Conservation (phyloP, 768 basidiomycete species). For the Dioszegia hungarica region DNA sequence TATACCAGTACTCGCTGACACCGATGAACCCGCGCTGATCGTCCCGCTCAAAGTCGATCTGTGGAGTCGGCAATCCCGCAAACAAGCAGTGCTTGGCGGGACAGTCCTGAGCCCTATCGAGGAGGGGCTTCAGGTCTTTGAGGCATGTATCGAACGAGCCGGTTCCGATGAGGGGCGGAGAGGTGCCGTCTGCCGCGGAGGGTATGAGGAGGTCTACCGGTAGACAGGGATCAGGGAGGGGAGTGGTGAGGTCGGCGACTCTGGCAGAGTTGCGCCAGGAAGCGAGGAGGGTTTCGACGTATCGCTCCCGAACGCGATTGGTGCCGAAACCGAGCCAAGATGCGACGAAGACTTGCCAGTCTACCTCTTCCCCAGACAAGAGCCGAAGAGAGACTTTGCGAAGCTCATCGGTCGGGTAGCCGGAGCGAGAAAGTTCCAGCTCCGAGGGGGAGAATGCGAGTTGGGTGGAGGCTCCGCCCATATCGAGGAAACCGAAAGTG, state of each 20-base stretch:
- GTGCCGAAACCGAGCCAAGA: constrained; percentile 99
- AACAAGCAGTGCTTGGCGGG: constrained; percentile 72
- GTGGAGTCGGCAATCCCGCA: constrained; percentile 87
- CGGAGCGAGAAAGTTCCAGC: constrained; percentile 52
- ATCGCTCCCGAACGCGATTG: constrained; percentile 91
- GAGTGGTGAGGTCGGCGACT: constrained; percentile 3
- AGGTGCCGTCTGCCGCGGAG: constrained; percentile 49
- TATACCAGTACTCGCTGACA: constrained; percentile 99
- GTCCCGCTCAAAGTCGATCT: constrained; percentile 73
- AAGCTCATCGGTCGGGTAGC: constrained; percentile 59
- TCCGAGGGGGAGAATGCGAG: constrained; percentile 88
- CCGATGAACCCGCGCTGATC: constrained; percentile 72
- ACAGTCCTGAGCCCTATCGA: constrained; percentile 82
- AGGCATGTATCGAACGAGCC: constrained; percentile 88
- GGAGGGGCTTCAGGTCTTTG: constrained; percentile 62
- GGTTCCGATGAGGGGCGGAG: constrained; percentile 67
- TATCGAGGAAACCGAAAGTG: constrained; percentile 96
- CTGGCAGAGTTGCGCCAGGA: constrained; percentile 54
- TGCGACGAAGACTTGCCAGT: constrained; percentile 91
- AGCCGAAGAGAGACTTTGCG: constrained; percentile 76
- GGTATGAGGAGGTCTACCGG: constrained; percentile 66
- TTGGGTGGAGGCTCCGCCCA: constrained; percentile 98
- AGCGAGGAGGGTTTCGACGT: constrained; percentile 65
- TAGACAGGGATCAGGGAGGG: constrained; percentile 79
- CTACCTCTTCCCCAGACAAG: constrained; percentile 76